Percentiles rank a stretch among this genome's conserved stretches.
Evolutionary conservation across 306 rosid genomes (phyloP).

Genomic region (Fragaria vesca): DNA sequence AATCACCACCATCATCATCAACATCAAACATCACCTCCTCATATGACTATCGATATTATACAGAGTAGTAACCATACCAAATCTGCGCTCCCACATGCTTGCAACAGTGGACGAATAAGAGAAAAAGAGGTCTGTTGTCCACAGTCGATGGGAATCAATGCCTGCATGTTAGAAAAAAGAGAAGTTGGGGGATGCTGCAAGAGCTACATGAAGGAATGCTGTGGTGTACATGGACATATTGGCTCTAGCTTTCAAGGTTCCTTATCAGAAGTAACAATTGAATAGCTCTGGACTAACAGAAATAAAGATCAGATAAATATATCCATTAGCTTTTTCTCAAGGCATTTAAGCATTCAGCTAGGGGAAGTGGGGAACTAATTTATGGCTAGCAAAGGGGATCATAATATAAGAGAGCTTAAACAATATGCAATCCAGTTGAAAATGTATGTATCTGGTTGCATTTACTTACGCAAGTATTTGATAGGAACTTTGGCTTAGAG

Average conservation of each 20-base stretch:
- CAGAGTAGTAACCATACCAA: slow-evolving; percentile 16
- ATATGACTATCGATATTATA: slow-evolving; percentile 35
- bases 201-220: slow-evolving; percentile 84
- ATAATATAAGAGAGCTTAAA: neutral
- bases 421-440: neutral
- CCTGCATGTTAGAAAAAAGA: slow-evolving; percentile 56
- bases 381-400: slow-evolving; percentile 8
- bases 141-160: slow-evolving; percentile 23
- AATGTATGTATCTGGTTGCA: neutral
- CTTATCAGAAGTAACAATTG: slow-evolving; percentile 59
- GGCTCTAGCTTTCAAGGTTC: slow-evolving; percentile 48
- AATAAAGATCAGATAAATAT: slow-evolving; percentile 5
- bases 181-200: slow-evolving; percentile 67
- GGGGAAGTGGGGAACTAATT: slow-evolving; percentile 1
- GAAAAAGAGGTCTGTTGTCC: slow-evolving; percentile 34
- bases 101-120: slow-evolving; percentile 11
- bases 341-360: slow-evolving; percentile 11
- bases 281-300: slow-evolving; percentile 33
- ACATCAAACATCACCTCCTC: slow-evolving; percentile 14
- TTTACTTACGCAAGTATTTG: neutral
- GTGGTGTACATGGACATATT: slow-evolving; percentile 47
- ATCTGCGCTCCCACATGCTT: slow-evolving; percentile 7
- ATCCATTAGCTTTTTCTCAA: slow-evolving; percentile 2
- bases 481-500: neutral
- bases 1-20: slow-evolving; percentile 11